A percentile compares a stretch with the other conserved stretches of the same genome.
Conservation (phyloP, 306 rosid species). For the Malus sylvestris region DNA sequence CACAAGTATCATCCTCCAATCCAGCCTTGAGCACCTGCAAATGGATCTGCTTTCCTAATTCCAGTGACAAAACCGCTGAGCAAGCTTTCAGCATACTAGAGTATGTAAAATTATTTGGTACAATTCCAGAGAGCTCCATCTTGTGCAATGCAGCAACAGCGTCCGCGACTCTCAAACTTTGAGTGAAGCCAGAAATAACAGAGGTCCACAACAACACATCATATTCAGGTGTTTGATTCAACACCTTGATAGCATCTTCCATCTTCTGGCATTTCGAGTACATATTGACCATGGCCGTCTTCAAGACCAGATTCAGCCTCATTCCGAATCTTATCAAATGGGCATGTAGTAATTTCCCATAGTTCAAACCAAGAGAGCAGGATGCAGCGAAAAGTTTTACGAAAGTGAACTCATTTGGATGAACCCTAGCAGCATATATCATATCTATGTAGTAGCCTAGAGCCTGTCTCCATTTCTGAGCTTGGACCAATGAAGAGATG, state of each 20-base stretch:
- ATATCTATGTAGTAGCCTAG: slow-evolving; percentile 33
- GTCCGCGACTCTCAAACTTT: slow-evolving; percentile 38
- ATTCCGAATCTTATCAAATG: slow-evolving; percentile 40
- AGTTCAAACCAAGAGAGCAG: slow-evolving; percentile 25
- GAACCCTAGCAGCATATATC: slow-evolving; percentile 27
- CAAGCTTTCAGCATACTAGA: slow-evolving; percentile 44
- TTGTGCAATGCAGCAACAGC: slow-evolving; percentile 37
- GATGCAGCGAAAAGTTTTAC: slow-evolving; percentile 43
- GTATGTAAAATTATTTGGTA: slow-evolving; percentile 54
- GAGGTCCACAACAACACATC: slow-evolving; percentile 67
- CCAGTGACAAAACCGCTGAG: slow-evolving; percentile 35
- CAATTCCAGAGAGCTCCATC: slow-evolving; percentile 40
- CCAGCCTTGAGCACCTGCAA: slow-evolving; percentile 39
- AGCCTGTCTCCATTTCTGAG: slow-evolving; percentile 46
- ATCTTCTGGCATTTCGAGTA: slow-evolving; percentile 39
- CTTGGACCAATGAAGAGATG: slow-evolving; percentile 51
- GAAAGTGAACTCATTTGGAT: slow-evolving; percentile 60
- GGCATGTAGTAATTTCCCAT: slow-evolving; percentile 54
- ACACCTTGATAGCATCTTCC: slow-evolving; percentile 48
- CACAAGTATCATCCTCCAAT: slow-evolving; percentile 42
- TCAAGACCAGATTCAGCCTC: slow-evolving; percentile 49
- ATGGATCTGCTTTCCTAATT: slow-evolving; percentile 54
- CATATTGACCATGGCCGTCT: slow-evolving; percentile 62
- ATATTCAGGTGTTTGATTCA: slow-evolving; percentile 42
- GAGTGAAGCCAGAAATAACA: slow-evolving; percentile 41